Base-by-base conservation (phyloP, 768 basidiomycete genomes). In the Amanita rimosa region DNA sequence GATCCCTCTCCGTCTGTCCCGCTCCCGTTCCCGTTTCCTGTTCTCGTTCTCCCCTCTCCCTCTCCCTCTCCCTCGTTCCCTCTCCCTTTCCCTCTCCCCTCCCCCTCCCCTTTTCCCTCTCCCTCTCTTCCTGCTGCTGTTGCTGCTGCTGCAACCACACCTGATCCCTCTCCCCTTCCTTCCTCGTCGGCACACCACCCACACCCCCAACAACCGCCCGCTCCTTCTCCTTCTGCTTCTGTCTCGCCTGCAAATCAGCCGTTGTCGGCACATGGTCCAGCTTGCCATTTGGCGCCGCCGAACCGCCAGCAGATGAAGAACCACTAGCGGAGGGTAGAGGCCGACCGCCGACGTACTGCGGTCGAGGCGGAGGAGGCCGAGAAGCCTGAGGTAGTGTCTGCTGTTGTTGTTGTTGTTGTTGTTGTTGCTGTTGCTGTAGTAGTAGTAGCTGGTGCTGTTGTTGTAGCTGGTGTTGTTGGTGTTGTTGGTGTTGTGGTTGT, bases 311-410 rank as follows among this genome's bases (percentile, higher is more conserved):
- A 35, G 52, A 56, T 36, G 53, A 50, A 9, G 58, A 47, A 26
- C 64, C 65, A 1, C 78, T 71, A 7, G 72, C 63, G 6, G 74
- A 63, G 1, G 82, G 80, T 6, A 79, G 72, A 9, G 79, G 70
- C 0, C 77, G 42, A 6, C 27, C 16, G 7, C 40, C 75, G 14
- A 76, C 71, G 52, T 83, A 69, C 5, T 78, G 62, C 0, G 87
- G 85, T 3, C 84, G 73, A 2, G 83, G 74, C 17, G 85, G 85
- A 0, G 85, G 80, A 3, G 86, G 75, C 10, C 87, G 71, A 3
- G 72, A 50, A 81, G 78, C 29, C 58, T 56, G 35, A 55, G 50
- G 17, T 60, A 4, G 36, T 6, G 14, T n/a, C n/a, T 14, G 35
- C 2, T 36, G 6, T 11, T 1, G 35, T 4, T 36, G 37, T 10